Conservation (phyloP, 2,329 filamentous ascomycete genomes). For the Fusarium lyarnte region DNA sequence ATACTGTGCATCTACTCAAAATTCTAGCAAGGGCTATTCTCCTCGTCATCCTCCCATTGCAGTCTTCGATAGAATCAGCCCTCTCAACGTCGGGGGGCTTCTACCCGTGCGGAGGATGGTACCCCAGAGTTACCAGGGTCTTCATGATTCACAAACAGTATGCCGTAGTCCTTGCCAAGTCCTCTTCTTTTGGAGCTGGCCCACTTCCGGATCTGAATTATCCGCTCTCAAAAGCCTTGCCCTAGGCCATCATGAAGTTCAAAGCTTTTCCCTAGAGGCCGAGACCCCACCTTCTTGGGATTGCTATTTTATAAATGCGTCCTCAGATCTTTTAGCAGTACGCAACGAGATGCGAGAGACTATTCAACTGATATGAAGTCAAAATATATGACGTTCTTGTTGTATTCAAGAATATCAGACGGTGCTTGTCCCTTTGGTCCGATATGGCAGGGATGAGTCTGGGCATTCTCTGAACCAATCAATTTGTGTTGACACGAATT, state of each 20-base stretch:
- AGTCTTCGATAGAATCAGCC: not conserved
- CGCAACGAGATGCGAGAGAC: not conserved
- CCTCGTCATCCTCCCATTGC: slow-evolving; percentile 4
- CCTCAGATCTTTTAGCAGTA: not conserved
- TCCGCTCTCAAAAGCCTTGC: slow-evolving; percentile 13
- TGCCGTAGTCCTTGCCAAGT: slow-evolving; percentile 28
- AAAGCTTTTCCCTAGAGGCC: slow-evolving; percentile 3
- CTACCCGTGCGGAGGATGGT: slow-evolving; percentile 32
- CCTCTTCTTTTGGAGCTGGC: not conserved
- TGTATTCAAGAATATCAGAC: not conserved
- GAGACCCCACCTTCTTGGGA: slow-evolving; percentile 15
- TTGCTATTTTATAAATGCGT: not conserved
- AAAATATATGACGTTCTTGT: slow-evolving; percentile 3
- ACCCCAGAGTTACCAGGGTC: slow-evolving; percentile 28
- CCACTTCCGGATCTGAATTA: slow-evolving; percentile 22
- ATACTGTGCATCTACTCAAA: not conserved
- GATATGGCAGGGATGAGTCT: slow-evolving; percentile 34
- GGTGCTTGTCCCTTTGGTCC: slow-evolving; percentile 36
- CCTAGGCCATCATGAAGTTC: slow-evolving; percentile 24
- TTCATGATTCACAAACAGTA: slow-evolving; percentile 28
- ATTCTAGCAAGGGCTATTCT: not conserved
- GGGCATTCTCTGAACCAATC: slow-evolving; percentile 32
- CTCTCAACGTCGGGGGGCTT: not conserved
- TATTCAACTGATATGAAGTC: slow-evolving; percentile 12
- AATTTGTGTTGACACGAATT: not conserved